Percentiles rank a stretch among this genome's conserved stretches.
Conservation (phyloP, 164 flowering plant species). For the Chimonanthus praecox region DNA sequence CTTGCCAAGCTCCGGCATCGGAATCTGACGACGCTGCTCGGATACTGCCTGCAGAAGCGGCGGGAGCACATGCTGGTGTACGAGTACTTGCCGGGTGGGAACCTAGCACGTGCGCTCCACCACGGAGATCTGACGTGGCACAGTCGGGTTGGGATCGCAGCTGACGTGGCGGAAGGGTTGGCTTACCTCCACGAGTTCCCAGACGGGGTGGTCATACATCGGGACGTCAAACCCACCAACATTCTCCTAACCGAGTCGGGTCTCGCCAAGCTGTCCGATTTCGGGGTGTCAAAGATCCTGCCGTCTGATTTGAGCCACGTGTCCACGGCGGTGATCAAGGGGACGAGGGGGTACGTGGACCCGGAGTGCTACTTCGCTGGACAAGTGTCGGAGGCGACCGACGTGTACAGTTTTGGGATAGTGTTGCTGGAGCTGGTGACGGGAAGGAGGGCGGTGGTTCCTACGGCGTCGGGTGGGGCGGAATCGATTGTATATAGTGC, state of each 20-base stretch:
- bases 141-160: conserved; percentile 10
- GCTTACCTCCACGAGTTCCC: conserved; percentile 9
- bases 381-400: conserved; percentile 28
- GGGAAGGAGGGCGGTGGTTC: conserved; percentile 19
- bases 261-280: conserved; percentile 43
- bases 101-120: conserved; percentile 8
- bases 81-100: conserved; percentile 17
- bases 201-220: conserved; percentile 12
- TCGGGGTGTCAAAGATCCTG: conserved; percentile 38
- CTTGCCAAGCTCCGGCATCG: conserved; percentile 15
- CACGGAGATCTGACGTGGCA: conserved; percentile 13
- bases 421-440: conserved; percentile 33
- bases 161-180: conserved; percentile 14
- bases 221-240: conserved; percentile 35
- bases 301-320: conserved; percentile 19
- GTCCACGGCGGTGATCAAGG: conserved; percentile 36
- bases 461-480: conserved; percentile 14
- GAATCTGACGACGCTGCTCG: conserved; percentile 14
- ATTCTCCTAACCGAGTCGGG: conserved; percentile 26
- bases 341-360: conserved; percentile 43
- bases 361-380: conserved; percentile 32
- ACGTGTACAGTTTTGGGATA: conserved; percentile 37
- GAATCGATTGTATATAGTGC: conserved; percentile 14
- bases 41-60: conserved; percentile 5
- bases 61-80: conserved; percentile 10